Evolutionary conservation across 2,329 filamentous ascomycete genomes (phyloP).

Genomic region (Grosmannia huntii): DNA sequence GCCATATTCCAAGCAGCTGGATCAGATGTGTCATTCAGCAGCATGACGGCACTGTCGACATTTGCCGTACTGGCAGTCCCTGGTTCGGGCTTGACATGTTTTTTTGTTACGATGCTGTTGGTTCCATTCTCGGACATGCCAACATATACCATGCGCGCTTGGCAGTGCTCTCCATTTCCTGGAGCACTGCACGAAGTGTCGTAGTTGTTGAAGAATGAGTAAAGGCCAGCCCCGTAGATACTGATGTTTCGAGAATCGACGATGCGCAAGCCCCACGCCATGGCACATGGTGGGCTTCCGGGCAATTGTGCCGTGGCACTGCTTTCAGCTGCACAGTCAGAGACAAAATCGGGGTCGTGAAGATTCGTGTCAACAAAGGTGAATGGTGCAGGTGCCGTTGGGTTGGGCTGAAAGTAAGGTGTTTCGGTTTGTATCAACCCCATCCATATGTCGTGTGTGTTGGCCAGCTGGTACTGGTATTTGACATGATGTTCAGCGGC

Average conservation of each 20-base stretch:
- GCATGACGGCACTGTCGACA: background rate
- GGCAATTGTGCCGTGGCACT: conserved; percentile 1
- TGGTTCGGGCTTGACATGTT: background rate
- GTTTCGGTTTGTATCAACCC: conserved; percentile 54
- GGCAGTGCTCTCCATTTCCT: conserved; percentile 25
- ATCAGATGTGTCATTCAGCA: background rate
- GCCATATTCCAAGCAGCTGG: conserved; percentile 14
- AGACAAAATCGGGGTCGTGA: conserved; percentile 35
- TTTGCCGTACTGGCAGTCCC: background rate
- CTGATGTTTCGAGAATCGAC: conserved; percentile 36
- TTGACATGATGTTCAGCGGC: conserved; percentile 47
- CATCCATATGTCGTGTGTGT: conserved; percentile 44
- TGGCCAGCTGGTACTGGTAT: conserved; percentile 50
- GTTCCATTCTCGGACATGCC: conserved; percentile 13
- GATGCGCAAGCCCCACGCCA: conserved; percentile 52
- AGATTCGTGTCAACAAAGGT: conserved; percentile 19
- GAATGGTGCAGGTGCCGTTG: conserved; percentile 41
- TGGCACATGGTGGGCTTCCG: conserved; percentile 29
- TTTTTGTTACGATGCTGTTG: background rate
- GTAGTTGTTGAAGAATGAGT: conserved; percentile 48
- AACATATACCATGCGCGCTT: conserved; percentile 25
- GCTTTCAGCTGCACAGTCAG: conserved; percentile 20
- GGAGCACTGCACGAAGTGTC: conserved; percentile 26
- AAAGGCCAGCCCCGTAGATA: conserved; percentile 47
- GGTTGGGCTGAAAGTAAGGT: conserved; percentile 52